Percentiles rank a stretch among this genome's conserved stretches.
Conservation (phyloP, 176 grass and related monocot species). For the Leersia perrieri region DNA sequence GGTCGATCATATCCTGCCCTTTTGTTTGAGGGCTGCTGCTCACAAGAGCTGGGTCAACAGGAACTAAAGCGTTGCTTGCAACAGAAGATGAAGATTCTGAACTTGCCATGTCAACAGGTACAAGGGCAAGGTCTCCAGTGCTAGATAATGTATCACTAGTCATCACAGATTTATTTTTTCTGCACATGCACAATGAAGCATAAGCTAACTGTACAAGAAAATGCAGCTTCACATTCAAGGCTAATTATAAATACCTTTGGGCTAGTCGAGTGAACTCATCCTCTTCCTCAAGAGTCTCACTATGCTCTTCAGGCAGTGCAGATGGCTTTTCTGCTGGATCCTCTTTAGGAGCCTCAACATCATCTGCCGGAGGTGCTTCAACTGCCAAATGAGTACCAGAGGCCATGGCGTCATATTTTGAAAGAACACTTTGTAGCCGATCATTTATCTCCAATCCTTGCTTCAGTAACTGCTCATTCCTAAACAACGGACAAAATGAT, state of each 20-base stretch:
- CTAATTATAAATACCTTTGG: conserved; percentile 52
- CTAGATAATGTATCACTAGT: conserved; percentile 42
- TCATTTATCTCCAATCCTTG: conserved; percentile 88
- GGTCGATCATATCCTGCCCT: conserved; percentile 77
- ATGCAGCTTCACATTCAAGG: not conserved
- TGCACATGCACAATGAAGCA: conserved; percentile 21
- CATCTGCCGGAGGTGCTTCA: conserved; percentile 41
- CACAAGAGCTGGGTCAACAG: conserved; percentile 50
- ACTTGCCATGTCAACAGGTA: conserved; percentile 31
- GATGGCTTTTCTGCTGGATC: conserved; percentile 29
- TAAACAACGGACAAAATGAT: conserved; percentile 31
- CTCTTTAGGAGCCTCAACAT: conserved; percentile 29
- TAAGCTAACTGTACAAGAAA: conserved; percentile 2
- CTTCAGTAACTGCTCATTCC: conserved; percentile 75
- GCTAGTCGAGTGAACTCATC: conserved; percentile 80
- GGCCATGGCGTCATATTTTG: conserved; percentile 63
- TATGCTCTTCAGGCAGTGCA: conserved; percentile 31
- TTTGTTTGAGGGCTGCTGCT: conserved; percentile 39
- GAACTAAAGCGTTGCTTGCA: conserved; percentile 70
- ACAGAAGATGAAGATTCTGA: conserved; percentile 46
- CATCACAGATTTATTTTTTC: conserved; percentile 48
- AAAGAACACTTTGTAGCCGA: conserved; percentile 62
- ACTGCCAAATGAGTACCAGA: conserved; percentile 46
- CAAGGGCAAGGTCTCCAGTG: conserved; percentile 49
- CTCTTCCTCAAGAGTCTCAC: conserved; percentile 38